Evolutionary conservation across 345 rosid genomes (phyloP), one percentile per base, ranked within the genome.

Genomic region (Clausena lansium): DNA sequence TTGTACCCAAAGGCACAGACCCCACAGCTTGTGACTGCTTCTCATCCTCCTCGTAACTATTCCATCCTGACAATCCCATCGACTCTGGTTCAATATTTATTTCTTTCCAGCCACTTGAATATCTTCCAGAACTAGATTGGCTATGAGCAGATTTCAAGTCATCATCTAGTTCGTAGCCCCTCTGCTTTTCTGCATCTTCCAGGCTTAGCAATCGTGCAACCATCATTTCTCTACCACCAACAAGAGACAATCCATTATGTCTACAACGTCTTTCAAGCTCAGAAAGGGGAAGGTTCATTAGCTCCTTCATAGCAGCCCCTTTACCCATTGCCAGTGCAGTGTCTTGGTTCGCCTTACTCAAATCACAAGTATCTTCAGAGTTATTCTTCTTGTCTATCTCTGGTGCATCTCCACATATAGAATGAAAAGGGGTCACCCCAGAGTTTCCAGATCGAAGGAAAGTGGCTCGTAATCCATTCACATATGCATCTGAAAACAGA

Each of bases 191-290:
- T 61, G 96, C 93, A 83, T 97, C 98, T 84, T 94, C 99, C 65
- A 97, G 92, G 83, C 95, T 91, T 68, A 97, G 88, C 79, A 97
- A 86, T 71, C 98, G 83, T 17, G 98, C 85, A 87, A 97, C 98
- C 99, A 97, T 97, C 86, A 86, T 87, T 72, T 89, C 98, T 89
- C 99, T 94, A 83, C 98, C 98, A 78, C 98, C 99, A 79, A 91
- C 86, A 68, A 93, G 98, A 67, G 99, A 97, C 83, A 97, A 87
- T 28, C 99, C 99, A 70, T 97, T 97, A 84, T 97, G 98, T 73
- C 98, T 89, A 78, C 99, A 97, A 60, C 98, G 97, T 81, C 98
- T 88, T 85, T 97, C 98, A 67, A 97, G 90, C 91, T 97, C 99
- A 76, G 88, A 80, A 45, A 94, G 83, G 45, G 98, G 97, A 76